These are phyloP conservation scores for Solanum neorickii DNA, from an alignment of 257 asterid species.

Conservation along the genomic window DNA sequence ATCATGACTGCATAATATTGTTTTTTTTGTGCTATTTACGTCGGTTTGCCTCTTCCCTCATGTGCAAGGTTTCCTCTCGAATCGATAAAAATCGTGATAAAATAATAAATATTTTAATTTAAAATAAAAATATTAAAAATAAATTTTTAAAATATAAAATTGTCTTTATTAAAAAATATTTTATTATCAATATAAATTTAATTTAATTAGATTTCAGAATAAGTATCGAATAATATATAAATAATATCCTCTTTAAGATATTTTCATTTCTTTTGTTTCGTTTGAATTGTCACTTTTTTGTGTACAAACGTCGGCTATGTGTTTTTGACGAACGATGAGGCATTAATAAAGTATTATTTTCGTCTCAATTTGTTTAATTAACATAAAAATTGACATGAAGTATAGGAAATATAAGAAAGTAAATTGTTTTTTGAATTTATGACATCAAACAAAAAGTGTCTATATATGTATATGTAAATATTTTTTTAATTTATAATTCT, in stretches of 20 bases:
- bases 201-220: too few relatives aligned
- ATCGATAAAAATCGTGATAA: too few relatives aligned
- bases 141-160: not conserved
- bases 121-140: too few relatives aligned
- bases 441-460: too few relatives aligned
- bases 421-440: too few relatives aligned
- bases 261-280: not conserved
- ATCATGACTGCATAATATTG: not conserved
- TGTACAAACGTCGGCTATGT: not conserved
- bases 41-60: not conserved
- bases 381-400: too few relatives aligned
- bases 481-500: too few relatives aligned
- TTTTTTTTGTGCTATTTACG: not conserved
- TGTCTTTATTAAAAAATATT: accelerated
- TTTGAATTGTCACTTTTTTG: not conserved
- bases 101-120: not conserved
- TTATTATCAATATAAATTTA: too few relatives aligned
- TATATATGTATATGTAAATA: too few relatives aligned
- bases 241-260: not conserved
- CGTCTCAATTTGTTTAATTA: too few relatives aligned
- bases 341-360: not conserved
- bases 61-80: not conserved
- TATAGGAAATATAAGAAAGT: too few relatives aligned
- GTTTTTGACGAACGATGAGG: not conserved
- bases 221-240: not conserved